Conservation (phyloP, 2,329 filamentous ascomycete genomes). For the Sarocladium brachiariae region DNA sequence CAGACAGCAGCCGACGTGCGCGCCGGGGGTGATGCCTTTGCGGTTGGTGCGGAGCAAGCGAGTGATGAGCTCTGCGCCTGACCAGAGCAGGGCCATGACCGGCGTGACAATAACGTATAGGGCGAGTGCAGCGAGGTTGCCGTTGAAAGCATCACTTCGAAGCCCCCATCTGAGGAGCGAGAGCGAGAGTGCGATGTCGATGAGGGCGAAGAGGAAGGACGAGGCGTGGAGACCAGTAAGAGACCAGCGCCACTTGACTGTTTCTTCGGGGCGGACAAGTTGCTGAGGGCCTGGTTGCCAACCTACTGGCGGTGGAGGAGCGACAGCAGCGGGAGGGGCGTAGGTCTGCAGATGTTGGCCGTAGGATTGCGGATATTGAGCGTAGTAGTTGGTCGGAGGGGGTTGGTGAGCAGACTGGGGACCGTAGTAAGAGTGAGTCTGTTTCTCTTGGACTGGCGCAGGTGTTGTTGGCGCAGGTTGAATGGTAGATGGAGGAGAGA, state of each 20-base stretch:
- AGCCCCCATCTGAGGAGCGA: constrained; percentile 15
- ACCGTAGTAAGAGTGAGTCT: constrained; percentile 1
- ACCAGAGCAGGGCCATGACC: constrained; percentile 29
- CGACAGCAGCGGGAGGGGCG: constrained; percentile 12
- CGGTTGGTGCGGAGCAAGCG: constrained; percentile 25
- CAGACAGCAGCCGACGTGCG: constrained; percentile 35
- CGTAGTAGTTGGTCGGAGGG: constrained; percentile 11
- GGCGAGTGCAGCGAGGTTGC: constrained; percentile 12
- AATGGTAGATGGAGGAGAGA: not conserved
- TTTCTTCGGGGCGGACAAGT: constrained; percentile 13
- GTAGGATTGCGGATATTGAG: constrained; percentile 18
- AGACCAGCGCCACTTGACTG: constrained; percentile 20
- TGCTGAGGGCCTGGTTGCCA: constrained; percentile 11
- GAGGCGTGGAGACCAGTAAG: constrained; percentile 24
- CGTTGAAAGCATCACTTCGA: not conserved
- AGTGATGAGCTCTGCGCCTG: constrained; percentile 30
- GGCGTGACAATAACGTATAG: constrained; percentile 16
- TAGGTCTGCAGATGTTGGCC: constrained; percentile 20
- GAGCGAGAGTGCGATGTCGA: constrained; percentile 22
- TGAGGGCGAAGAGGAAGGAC: constrained; percentile 20
- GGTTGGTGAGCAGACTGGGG: constrained; percentile 6
- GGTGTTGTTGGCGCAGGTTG: constrained; percentile 13
- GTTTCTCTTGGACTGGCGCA: constrained; percentile 8
- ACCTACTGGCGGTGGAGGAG: constrained; percentile 12
- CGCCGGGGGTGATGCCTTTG: constrained; percentile 34